phyloP scores from a whole-genome alignment of 805 yeast species.

The Ogataea saltuana region DNA sequence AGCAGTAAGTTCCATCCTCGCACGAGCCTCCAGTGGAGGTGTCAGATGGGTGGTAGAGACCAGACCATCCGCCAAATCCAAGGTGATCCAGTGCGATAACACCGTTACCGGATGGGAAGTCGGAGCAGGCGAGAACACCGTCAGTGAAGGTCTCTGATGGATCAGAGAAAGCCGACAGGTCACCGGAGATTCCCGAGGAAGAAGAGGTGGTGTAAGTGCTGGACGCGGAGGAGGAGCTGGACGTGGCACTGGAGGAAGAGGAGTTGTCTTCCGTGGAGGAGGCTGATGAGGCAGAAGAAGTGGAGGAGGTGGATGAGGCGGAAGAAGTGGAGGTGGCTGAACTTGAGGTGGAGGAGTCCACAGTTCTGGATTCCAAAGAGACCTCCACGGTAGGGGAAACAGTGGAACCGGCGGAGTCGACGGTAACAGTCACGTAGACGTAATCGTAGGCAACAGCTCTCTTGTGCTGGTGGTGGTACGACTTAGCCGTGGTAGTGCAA shows the following conservation, averaged over 20 bases:
- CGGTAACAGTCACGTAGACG: constrained; percentile 54
- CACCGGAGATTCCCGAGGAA: constrained; percentile 51
- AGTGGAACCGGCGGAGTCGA: constrained; percentile 49
- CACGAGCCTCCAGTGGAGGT: constrained; percentile 56
- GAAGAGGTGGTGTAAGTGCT: constrained; percentile 33
- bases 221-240: constrained; percentile 34
- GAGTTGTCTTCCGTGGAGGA: neutral
- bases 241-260: constrained; percentile 25
- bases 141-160: constrained; percentile 70
- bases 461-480: constrained; percentile 62
- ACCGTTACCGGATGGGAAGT: constrained; percentile 82
- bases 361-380: constrained; percentile 22
- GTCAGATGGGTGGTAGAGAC: constrained; percentile 33
- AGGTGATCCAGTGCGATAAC: constrained; percentile 72
- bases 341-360: constrained; percentile 34
- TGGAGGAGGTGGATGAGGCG: constrained; percentile 25
- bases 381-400: constrained; percentile 38
- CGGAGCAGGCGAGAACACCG: constrained; percentile 65
- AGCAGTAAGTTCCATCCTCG: constrained; percentile 68
- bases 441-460: constrained; percentile 53
- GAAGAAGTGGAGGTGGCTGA: constrained; percentile 19
- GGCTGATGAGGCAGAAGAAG: constrained; percentile 29
- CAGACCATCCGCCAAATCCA: constrained; percentile 74
- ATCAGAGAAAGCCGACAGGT: constrained; percentile 52
- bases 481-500: constrained; percentile 46